Evolutionary conservation across 306 rosid species (phyloP).

Genomic region (Fragaria vesca): DNA sequence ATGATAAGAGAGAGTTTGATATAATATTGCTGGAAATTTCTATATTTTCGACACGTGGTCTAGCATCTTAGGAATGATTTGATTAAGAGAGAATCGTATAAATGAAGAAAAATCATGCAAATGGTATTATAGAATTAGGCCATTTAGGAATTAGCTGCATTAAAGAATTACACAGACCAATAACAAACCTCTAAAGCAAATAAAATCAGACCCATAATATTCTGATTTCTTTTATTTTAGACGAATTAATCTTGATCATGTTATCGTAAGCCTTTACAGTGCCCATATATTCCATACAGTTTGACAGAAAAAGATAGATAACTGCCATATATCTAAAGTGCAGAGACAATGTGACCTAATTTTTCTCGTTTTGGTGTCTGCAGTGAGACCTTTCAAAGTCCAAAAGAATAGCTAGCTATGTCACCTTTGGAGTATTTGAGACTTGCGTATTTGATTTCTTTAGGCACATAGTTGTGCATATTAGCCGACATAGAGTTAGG

Average conservation of each 20-base stretch:
- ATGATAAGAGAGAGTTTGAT: neutral
- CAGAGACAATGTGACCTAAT: neutral
- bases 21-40: neutral
- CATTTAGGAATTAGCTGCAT: neutral
- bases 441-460: neutral
- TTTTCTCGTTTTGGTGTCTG: neutral
- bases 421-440: neutral
- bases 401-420: neutral
- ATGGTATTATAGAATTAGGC: neutral
- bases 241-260: neutral
- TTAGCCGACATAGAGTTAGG: neutral
- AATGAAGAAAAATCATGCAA: neutral
- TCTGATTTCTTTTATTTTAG: neutral
- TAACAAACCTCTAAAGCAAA: neutral
- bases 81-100: neutral
- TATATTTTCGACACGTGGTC: neutral
- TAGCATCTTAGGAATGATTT: conserved; percentile 3
- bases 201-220: conserved; percentile 2
- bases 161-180: neutral
- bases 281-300: neutral
- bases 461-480: neutral
- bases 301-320: neutral
- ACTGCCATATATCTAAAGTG: neutral
- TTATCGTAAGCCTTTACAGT: neutral
- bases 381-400: neutral